Evolutionary conservation across 2,329 filamentous ascomycete species (phyloP).

Genomic region (Exophiala viscosa): DNA sequence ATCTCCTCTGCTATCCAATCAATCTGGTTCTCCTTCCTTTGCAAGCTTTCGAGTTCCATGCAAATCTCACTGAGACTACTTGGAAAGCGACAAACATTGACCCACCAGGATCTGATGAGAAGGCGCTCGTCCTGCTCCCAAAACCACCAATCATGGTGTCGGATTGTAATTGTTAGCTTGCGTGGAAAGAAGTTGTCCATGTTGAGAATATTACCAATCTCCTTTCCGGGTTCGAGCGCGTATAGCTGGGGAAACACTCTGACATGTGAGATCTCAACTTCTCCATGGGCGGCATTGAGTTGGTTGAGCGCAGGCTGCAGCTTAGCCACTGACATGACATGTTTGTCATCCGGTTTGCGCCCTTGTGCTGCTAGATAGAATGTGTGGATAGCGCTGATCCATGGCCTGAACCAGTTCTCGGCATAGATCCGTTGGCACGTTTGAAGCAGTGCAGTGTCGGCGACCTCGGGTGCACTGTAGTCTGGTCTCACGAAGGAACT

Average conservation of each 20-base stretch:
- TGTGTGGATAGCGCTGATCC: slow-evolving; percentile 38
- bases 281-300: slow-evolving; percentile 26
- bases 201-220: slow-evolving; percentile 30
- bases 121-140: slow-evolving; percentile 42
- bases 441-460: slow-evolving; percentile 39
- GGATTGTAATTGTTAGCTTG: slow-evolving; percentile 44
- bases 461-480: slow-evolving; percentile 38
- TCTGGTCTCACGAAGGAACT: slow-evolving; percentile 33
- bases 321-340: slow-evolving; percentile 16
- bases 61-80: slow-evolving; percentile 38
- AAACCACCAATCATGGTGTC: slow-evolving; percentile 50
- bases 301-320: slow-evolving; percentile 20
- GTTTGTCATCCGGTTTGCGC: slow-evolving; percentile 32
- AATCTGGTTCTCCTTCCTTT: slow-evolving; percentile 45
- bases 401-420: slow-evolving; percentile 45
- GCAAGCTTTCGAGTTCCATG: slow-evolving; percentile 49
- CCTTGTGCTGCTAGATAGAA: slow-evolving; percentile 36
- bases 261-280: slow-evolving; percentile 34
- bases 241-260: slow-evolving; percentile 46
- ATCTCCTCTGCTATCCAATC: slow-evolving; percentile 42
- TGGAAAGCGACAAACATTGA: slow-evolving; percentile 33
- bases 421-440: slow-evolving; percentile 44
- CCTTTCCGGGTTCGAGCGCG: slow-evolving; percentile 32
- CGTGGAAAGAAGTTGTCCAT: slow-evolving; percentile 35
- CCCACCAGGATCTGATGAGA: slow-evolving; percentile 38